Evolutionary conservation across 169 alveolate genomes (phyloP).

Genomic region (Plasmodium malariae): DNA sequence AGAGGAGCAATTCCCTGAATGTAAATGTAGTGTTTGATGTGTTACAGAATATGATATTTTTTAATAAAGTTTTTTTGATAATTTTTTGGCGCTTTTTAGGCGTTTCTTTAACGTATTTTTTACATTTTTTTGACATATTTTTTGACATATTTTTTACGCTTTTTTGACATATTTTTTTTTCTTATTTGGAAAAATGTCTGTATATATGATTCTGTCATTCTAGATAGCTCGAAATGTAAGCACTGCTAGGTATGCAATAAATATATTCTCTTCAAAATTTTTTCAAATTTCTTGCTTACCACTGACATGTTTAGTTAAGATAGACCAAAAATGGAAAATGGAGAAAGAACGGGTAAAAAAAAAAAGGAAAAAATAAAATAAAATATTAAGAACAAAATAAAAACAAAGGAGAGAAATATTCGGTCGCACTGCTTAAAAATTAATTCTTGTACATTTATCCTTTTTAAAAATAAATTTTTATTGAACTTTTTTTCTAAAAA

Average conservation of each 20-base stretch:
- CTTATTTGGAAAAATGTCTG: not conserved
- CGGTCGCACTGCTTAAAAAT: not conserved
- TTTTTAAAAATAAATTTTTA: not conserved
- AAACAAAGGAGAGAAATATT: too few species aligned
- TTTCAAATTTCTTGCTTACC: slow-evolving; percentile 32
- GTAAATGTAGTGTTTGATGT: too few species aligned
- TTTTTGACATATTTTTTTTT: too few species aligned
- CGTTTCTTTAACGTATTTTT: too few species aligned
- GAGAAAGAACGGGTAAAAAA: not conserved
- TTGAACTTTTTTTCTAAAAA: too few species aligned
- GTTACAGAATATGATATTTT: too few species aligned
- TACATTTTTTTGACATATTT: too few species aligned
- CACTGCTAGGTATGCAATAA: not conserved
- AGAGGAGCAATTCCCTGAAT: slow-evolving; percentile 87
- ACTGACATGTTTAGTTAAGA: slow-evolving; percentile 34
- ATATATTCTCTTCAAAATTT: not conserved
- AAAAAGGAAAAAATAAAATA: not conserved
- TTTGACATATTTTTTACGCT: too few species aligned
- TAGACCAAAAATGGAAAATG: not conserved
- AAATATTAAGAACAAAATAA: not conserved
- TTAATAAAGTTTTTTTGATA: too few species aligned
- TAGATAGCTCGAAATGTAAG: not conserved
- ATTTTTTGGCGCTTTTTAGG: too few species aligned
- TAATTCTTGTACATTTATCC: not conserved
- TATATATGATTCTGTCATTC: too few species aligned